phyloP scores from a whole-genome alignment of 2,329 filamentous ascomycete genomes.

The Aspergillus caelatus region DNA sequence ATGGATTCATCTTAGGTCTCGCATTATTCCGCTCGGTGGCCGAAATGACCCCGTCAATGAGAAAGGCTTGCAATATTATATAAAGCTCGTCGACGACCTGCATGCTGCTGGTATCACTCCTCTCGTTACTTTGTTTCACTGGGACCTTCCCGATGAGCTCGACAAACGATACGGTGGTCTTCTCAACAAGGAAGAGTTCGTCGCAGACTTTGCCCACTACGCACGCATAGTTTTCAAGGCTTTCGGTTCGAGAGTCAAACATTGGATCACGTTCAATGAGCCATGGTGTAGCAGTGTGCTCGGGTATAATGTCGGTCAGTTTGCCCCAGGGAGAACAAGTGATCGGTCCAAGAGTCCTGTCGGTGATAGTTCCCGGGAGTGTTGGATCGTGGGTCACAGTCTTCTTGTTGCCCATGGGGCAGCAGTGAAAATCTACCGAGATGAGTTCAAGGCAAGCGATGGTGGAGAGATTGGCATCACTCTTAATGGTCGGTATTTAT shows the following conservation, averaged over 20 bases:
- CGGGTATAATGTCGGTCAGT: slow-evolving; percentile 75
- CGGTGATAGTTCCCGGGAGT: slow-evolving; percentile 75
- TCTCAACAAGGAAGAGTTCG: slow-evolving; percentile 79
- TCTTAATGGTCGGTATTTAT: slow-evolving; percentile 65
- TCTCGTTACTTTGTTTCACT: slow-evolving; percentile 83
- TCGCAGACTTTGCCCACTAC: slow-evolving; percentile 78
- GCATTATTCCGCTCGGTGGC: slow-evolving; percentile 83
- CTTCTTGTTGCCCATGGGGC: slow-evolving; percentile 77
- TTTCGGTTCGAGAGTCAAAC: slow-evolving; percentile 73
- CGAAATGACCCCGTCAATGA: slow-evolving; percentile 81
- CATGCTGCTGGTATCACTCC: slow-evolving; percentile 75
- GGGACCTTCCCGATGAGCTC: slow-evolving; percentile 80
- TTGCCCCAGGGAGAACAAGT: slow-evolving; percentile 81
- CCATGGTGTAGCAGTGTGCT: slow-evolving; percentile 83
- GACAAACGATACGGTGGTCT: slow-evolving; percentile 81
- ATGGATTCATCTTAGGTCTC: slow-evolving; percentile 49
- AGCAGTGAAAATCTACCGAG: slow-evolving; percentile 79
- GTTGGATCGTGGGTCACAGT: slow-evolving; percentile 82
- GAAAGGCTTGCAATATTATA: slow-evolving; percentile 75
- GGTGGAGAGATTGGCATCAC: slow-evolving; percentile 85
- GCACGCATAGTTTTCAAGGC: slow-evolving; percentile 75
- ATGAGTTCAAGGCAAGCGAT: slow-evolving; percentile 74
- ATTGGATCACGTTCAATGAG: slow-evolving; percentile 92
- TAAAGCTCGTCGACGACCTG: slow-evolving; percentile 76
- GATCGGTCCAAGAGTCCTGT: slow-evolving; percentile 70